Base-by-base conservation (phyloP, 1,139 yeast genomes). In the Magnusiomyces paraingens region DNA sequence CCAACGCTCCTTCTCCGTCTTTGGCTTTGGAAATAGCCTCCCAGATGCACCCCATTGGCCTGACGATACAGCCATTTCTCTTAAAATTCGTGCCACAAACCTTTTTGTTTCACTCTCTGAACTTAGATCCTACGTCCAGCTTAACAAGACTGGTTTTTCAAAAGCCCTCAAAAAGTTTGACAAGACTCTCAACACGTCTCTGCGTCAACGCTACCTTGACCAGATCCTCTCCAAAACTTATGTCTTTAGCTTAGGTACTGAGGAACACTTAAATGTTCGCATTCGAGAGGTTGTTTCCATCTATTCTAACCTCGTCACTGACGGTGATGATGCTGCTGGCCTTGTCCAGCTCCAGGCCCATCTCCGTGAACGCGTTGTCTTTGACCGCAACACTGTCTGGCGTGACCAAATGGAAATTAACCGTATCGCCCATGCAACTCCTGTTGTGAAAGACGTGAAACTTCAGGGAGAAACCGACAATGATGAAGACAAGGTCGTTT, bases 361-460 rank as follows among this genome's bases (percentile, higher is more conserved):
- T 62, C 72, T 91, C 58, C 78, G 97, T 57, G 98, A 91, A 64
- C 95, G 90, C 69, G 87, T 91, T 50, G 96, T 90, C 17, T 91
- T 96, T 95, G 97, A 90, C 70, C 79, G 98, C 68, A 89, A 89
- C 68, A 91, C 97, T 0, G 97, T 91, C 22, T 91, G 98, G 98
- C 84, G 93, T 65, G 97, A 91, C 66, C 84, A 91, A 88, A 84
- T 90, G 66, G 93, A 93, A 12, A 72, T 90, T 64, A 96, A 91
- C 68, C 80, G 95, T 65, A 83, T 79, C 58, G 73, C 83, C 1
- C 84, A 82, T 59, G 79, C 79, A 42, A 81, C 81, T 1, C 71
- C 73, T 51, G 70, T 76, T 38, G 73, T 57, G 5, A 56, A 56
- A 36, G 40, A 54, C 20, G 58, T 57, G 18, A 54, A 49, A 35